These are phyloP conservation scores for Curvularia lunata DNA, from an alignment of 2,329 filamentous ascomycete species.

Conservation along the genomic window DNA sequence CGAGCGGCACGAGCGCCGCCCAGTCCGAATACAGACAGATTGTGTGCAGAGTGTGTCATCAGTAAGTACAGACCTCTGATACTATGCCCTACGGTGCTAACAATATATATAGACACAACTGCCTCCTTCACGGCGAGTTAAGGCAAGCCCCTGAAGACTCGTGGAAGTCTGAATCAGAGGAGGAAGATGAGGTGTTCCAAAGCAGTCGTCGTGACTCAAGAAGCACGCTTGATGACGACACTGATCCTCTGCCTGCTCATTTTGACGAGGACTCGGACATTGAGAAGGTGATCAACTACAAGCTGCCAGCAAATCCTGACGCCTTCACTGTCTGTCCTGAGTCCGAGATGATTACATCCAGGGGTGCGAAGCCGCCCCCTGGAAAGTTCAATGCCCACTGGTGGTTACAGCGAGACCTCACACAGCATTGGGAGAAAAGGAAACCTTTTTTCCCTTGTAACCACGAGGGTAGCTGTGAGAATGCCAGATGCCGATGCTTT, in stretches of 20 bases:
- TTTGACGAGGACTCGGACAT: conserved; percentile 28
- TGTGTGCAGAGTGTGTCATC: conserved; percentile 42
- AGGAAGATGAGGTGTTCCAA: conserved; percentile 11
- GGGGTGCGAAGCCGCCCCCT: conserved; percentile 14
- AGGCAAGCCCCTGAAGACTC: conserved; percentile 35
- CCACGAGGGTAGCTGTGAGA: conserved; percentile 70
- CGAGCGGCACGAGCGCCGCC: conserved; percentile 1
- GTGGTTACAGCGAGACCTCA: conserved; percentile 47
- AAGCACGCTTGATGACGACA: not conserved
- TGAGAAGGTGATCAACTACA: conserved; percentile 37
- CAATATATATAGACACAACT: conserved; percentile 39
- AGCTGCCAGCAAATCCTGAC: conserved; percentile 23
- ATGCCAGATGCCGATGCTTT: conserved; percentile 68
- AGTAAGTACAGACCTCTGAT: conserved; percentile 27
- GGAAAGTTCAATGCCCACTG: conserved; percentile 26
- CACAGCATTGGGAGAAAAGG: conserved; percentile 63
- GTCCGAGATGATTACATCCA: conserved; percentile 1
- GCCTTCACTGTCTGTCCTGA: conserved; percentile 14
- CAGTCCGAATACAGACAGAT: conserved; percentile 29
- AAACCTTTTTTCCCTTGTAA: conserved; percentile 69
- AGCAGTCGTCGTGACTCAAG: conserved; percentile 8
- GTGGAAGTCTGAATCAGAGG: conserved; percentile 12
- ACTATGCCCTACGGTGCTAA: conserved; percentile 3
- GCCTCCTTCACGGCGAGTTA: conserved; percentile 52
- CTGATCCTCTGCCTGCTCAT: conserved; percentile 16